Evolutionary conservation across 73 alveolate genomes (phyloP), one percentile per base, ranked within the genome.

Genomic region (Blepharisma stoltei): DNA sequence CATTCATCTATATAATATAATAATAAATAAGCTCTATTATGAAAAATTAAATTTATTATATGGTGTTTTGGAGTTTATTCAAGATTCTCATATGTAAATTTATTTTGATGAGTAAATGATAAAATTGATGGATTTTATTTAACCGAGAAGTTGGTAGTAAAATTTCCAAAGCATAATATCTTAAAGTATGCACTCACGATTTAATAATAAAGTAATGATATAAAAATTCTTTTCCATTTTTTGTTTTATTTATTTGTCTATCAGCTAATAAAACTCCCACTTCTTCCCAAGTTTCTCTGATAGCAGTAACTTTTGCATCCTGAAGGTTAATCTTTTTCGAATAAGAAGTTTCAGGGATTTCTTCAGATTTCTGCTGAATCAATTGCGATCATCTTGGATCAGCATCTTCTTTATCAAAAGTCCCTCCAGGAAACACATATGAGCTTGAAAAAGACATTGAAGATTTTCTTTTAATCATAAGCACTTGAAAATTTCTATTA

Each of bases 211-310:
- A n/a, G n/a, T n/a, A n/a, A n/a, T n/a, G n/a, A n/a, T n/a, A n/a
- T n/a, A 60, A 25, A 60, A 60, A 60, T 2, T 25, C 23, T 25
- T 60, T 14, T 14, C 46, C 14, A 14, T 50, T 11, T 60, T n/a
- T 11, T 60, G 23, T 14, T 14, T n/a, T n/a, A 8, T 60, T 60
- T 14, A 8, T 38, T 52, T 11, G 66, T 14, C 27, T 52, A 14
- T 52, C 23, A 25, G 73, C 23, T 60, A 60, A 60, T 25, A 60
- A 25, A 20, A 60, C 47, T 60, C 73, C 73, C 14, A 38, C 23
- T 60, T 60, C 73, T 5, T 60, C 73, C 73, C 73, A 60, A 1
- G 73, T 60, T 38, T 60, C 73, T 20, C 73, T n/a, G 23, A 60
- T 60, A 5, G 73, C 73, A 20, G 73, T 25, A 47, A 60, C 5